A percentile compares a stretch with the other conserved stretches of the same genome.
Evolutionary conservation across 2,329 filamentous ascomycete species (phyloP).

Genomic region (Aspergillus sp.): DNA sequence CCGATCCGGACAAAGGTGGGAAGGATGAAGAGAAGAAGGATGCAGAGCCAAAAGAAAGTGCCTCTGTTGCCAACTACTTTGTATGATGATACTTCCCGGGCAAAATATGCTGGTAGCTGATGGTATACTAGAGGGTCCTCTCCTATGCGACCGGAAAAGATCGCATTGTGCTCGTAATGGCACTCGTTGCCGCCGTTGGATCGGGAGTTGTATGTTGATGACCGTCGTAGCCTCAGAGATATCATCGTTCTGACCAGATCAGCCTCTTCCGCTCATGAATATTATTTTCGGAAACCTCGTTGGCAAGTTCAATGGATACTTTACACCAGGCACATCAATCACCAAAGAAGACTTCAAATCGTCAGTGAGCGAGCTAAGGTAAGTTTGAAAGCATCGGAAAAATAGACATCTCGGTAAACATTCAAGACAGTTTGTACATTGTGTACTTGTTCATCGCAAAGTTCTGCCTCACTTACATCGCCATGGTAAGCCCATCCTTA

Average conservation of each 20-base stretch:
- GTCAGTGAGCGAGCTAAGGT: slow-evolving; percentile 41
- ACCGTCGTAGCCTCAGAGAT: background rate
- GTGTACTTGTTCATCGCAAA: slow-evolving; percentile 56
- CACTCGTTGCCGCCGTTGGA: slow-evolving; percentile 15
- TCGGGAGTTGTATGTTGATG: slow-evolving; percentile 21
- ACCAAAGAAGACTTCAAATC: slow-evolving; percentile 46
- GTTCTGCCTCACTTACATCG: slow-evolving; percentile 51
- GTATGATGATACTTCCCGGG: slow-evolving; percentile 1
- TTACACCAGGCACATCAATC: slow-evolving; percentile 34
- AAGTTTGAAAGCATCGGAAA: background rate
- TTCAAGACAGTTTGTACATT: slow-evolving; percentile 46
- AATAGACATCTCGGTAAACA: too few species aligned
- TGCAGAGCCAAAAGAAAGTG: slow-evolving; percentile 2
- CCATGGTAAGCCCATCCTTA: slow-evolving; percentile 38
- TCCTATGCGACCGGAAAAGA: slow-evolving; percentile 16
- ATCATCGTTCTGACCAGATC: background rate
- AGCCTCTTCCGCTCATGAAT: slow-evolving; percentile 50
- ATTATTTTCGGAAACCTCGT: slow-evolving; percentile 54
- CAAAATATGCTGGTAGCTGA: background rate
- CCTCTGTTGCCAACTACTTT: slow-evolving; percentile 10
- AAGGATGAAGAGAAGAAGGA: background rate
- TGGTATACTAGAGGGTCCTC: slow-evolving; percentile 13
- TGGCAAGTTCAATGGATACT: slow-evolving; percentile 55
- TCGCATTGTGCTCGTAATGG: slow-evolving; percentile 13
- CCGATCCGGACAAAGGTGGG: too few species aligned